These are phyloP conservation scores for Melocanna baccifera DNA, from an alignment of 176 grass and related monocot species.

Conservation along the genomic window DNA sequence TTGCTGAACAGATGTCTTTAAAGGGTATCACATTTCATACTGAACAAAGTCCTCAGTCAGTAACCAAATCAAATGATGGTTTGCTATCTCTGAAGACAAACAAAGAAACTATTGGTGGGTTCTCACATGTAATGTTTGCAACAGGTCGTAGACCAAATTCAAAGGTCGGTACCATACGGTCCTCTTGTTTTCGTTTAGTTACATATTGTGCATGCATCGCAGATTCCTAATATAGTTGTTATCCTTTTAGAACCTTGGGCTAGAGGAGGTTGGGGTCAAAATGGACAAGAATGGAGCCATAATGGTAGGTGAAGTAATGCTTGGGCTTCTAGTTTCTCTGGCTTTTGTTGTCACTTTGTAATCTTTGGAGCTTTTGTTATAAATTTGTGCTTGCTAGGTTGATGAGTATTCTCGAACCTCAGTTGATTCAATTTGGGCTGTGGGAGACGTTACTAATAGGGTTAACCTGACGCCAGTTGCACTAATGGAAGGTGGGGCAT, in stretches of 20 bases:
- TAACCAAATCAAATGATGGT: constrained; percentile 64
- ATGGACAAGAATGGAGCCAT: constrained; percentile 60
- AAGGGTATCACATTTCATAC: constrained; percentile 69
- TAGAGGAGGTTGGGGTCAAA: constrained; percentile 70
- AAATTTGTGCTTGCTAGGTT: constrained; percentile 39
- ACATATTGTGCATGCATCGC: neutral
- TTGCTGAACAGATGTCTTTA: constrained; percentile 74
- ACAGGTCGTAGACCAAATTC: constrained; percentile 77
- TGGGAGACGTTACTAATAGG: constrained; percentile 80
- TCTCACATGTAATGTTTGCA: constrained; percentile 86
- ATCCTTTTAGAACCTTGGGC: constrained; percentile 60
- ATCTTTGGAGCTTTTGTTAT: neutral
- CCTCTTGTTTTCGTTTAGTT: constrained; percentile 24
- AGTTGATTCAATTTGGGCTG: constrained; percentile 83
- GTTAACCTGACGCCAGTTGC: constrained; percentile 80
- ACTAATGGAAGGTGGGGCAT: constrained; percentile 78
- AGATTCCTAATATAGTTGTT: constrained; percentile 10
- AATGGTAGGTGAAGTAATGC: constrained; percentile 45
- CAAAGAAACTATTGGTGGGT: constrained; percentile 72
- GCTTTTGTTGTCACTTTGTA: neutral
- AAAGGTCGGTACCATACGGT: constrained; percentile 29
- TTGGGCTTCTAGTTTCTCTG: neutral
- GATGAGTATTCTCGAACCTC: constrained; percentile 71
- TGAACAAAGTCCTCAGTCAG: constrained; percentile 66
- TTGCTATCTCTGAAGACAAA: constrained; percentile 68